A percentile compares a stretch with the other conserved stretches of the same genome.
phyloP scores from a whole-genome alignment of 352 stramenopile species.

The Blastocystis sp. region DNA sequence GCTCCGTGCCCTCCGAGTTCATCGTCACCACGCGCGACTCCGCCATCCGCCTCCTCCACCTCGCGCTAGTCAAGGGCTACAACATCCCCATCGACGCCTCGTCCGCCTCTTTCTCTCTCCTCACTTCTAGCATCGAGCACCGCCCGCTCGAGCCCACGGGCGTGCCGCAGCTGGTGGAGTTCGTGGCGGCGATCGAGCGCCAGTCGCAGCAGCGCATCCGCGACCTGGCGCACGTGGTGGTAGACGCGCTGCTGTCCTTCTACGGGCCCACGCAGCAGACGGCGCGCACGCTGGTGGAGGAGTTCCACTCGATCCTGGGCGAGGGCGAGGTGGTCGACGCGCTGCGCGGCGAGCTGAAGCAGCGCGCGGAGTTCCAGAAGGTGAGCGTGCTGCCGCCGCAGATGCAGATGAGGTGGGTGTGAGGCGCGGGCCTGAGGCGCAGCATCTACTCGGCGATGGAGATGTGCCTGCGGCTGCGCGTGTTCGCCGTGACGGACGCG shows the following conservation, averaged over 20 bases:
- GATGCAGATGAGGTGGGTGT: conserved; percentile 32
- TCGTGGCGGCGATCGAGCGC: background rate
- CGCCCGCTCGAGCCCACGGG: background rate
- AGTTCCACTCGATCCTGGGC: background rate
- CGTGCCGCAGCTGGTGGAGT: background rate
- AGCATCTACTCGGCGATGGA: conserved; percentile 47
- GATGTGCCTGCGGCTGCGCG: conserved; percentile 25
- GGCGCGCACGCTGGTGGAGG: background rate
- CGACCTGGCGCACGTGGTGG: background rate
- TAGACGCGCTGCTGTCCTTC: conserved; percentile 22
- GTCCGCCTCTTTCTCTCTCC: background rate
- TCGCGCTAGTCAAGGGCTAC: conserved; percentile 22
- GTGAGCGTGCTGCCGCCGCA: conserved; percentile 11
- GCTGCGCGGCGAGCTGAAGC: background rate
- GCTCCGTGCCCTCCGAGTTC: conserved; percentile 16
- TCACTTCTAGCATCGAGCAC: background rate
- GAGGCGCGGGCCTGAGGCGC: background rate
- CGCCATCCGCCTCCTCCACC: background rate
- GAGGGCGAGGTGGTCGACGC: background rate
- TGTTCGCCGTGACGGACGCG: conserved; percentile 29
- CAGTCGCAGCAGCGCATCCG: background rate
- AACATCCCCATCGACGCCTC: background rate
- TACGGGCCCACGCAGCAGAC: conserved; percentile 14
- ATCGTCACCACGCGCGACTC: background rate
- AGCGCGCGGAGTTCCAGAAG: conserved; percentile 18